A percentile compares a stretch with the other conserved stretches of the same genome.
Evolutionary conservation across 768 basidiomycete genomes (phyloP).

Genomic region (Trametes maxima): DNA sequence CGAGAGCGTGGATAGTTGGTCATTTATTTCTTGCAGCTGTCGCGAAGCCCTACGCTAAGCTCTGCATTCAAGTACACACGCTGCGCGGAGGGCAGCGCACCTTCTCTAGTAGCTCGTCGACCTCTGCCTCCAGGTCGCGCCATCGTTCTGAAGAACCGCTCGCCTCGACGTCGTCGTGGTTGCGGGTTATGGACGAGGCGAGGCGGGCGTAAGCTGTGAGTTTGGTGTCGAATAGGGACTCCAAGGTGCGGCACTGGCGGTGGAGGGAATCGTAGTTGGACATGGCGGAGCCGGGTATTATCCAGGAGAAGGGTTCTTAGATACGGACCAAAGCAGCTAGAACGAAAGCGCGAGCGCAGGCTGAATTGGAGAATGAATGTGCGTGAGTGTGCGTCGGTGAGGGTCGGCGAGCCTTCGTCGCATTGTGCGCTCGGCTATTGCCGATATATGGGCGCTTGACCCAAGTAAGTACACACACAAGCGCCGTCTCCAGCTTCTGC

Average conservation of each 20-base stretch:
- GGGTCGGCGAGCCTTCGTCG: background rate
- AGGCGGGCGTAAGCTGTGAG: conserved; percentile 89
- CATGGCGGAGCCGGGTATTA: conserved; percentile 44
- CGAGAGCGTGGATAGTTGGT: conserved; percentile 70
- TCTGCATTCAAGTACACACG: conserved; percentile 9
- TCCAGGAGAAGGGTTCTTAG: background rate
- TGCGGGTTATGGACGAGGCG: conserved; percentile 63
- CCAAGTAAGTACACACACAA: background rate
- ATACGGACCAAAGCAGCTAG: background rate
- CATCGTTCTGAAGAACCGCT: conserved; percentile 70
- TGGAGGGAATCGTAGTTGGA: conserved; percentile 87
- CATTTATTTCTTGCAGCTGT: conserved; percentile 87
- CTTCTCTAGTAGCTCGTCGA: conserved; percentile 86
- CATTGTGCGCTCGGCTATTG: conserved; percentile 4
- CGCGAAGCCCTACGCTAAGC: conserved; percentile 24
- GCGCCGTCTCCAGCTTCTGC: background rate
- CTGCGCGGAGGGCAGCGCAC: conserved; percentile 43
- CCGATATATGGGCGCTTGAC: conserved; percentile 4
- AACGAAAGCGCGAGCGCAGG: background rate
- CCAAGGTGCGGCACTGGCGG: conserved; percentile 89
- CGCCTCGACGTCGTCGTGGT: conserved; percentile 66
- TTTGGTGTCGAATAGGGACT: conserved; percentile 90
- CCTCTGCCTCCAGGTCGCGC: conserved; percentile 83
- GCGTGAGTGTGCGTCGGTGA: background rate
- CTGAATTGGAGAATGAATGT: conserved; percentile 2